Evolutionary conservation across 257 asterid species (phyloP), one percentile per base, ranked within the genome.

Genomic region (Dorcoceras hygrometricum): DNA sequence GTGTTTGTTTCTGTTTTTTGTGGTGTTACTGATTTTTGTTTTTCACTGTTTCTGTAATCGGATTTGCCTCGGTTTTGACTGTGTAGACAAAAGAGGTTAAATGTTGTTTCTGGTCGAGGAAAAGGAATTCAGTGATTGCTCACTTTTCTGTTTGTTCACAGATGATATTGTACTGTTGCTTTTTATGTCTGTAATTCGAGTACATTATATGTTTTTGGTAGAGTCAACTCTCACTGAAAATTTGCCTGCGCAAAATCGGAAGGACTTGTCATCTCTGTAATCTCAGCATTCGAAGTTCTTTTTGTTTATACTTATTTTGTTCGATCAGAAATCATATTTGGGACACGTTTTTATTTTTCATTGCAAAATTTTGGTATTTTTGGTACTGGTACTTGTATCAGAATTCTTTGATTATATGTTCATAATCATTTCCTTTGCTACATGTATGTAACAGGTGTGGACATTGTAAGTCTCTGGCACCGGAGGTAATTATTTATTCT

Each of bases 381-480:
- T 32, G 39, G 4, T 20, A 70, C n/a, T 26, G 43, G 18, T 31
- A 9, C 32, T 46, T 18, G 28, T 59, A 11, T 16, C 46, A 23
- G 26, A 18, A 55, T 48, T 31, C 10, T 61, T 26, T 54, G 20
- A 31, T 51, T n/a, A 8, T 29, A 43, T 73, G 46, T 71, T 26
- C 24, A 4, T 59, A 61, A 71, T 63, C 23, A 46, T 70, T 57
- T 66, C 43, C 55, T 26, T 54, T 16, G n/a, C 1, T 60, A 64
- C 26, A 27, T 28, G 24, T 20, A 28, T 82, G 67, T 55, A 46
- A 75, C 87, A 93, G 98, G 98, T 93, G 98, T 75, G 99, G 99
- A 1, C 96, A 88, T 65, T 93, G 99, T 70, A 76, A 90, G 83
- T 65, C 85, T 50, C 96, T 93, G 31, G 97, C 95, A 27, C 99